Percentiles rank a stretch among this genome's conserved stretches.
Evolutionary conservation across 305 asterid genomes (phyloP).

Genomic region (Fraxinus greggii): DNA sequence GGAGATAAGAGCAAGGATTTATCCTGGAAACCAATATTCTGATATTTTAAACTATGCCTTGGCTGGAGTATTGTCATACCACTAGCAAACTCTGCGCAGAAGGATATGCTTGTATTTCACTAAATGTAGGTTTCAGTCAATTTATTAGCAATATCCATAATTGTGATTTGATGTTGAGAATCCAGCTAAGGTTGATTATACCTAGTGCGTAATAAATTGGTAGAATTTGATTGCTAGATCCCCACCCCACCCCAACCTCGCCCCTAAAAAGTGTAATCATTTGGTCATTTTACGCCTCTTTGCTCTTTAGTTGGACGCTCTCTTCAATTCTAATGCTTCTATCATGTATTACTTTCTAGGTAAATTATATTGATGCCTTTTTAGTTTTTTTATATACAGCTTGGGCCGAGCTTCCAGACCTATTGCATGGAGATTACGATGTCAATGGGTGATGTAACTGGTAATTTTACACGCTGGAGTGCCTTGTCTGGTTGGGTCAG

Average conservation of each 20-base stretch:
- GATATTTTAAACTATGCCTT: not conserved
- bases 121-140: not conserved
- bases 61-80: not conserved
- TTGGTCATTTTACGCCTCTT: not conserved
- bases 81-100: not conserved
- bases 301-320: not conserved
- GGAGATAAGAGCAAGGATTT: not conserved
- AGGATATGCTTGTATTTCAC: not conserved
- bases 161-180: not conserved
- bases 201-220: not conserved
- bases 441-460: conserved; percentile 44
- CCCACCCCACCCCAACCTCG: not conserved
- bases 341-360: not conserved
- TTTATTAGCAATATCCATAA: not conserved
- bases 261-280: not conserved
- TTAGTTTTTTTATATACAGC: conserved; percentile 41
- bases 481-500: conserved; percentile 56
- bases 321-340: not conserved
- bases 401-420: conserved; percentile 69
- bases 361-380: not conserved
- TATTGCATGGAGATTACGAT: conserved; percentile 55
- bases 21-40: not conserved
- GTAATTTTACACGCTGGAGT: conserved; percentile 16
- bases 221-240: not conserved
- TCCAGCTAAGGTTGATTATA: not conserved